Base-by-base conservation (phyloP, 345 rosid species). In the Acer campestre region DNA sequence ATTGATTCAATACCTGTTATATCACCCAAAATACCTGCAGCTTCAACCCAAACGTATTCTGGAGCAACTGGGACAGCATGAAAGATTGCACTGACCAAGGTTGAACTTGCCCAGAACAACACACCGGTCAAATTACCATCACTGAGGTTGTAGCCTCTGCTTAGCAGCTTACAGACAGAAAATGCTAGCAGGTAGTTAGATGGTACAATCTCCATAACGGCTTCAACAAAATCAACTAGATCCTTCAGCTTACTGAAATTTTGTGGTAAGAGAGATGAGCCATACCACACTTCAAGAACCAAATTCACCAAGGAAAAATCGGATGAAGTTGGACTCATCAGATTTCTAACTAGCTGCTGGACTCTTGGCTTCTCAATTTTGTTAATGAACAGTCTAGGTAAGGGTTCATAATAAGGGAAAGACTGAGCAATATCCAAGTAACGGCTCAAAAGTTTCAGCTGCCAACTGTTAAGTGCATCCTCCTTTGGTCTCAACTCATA, bases 21-120 rank as follows among this genome's bases (percentile, higher is more conserved):
- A 25, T 51, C 81, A 68, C 82, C 80, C 85, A 96, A 71, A 71
- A 88, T 78, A 14, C 63, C 84, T 1, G 93, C 94, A 78, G 97
- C 90, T 71, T 91, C 93, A 1, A 88, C 94, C 98, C 95, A 96
- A 59, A 80, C 82, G 76, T 70, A 83, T 88, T 92, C 99, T 0
- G 98, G 97, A 67, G 98, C 90, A 58, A 94, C 67, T n/a, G 98
- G 98, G 40, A 95, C 51, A 3, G 92, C 94, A 58, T 86, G 90
- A 66, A 88, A 90, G 40, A 95, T 68, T 18, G 97, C 78, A 35
- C 78, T 81, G 13, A 85, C 85, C 82, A 95, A 78, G 64, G 82
- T 82, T 29, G 88, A 83, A 84, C 91, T 79, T 9, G 92, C 89
- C 99, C 98, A 94, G 76, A 86, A 96, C 42, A 86, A 75, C 51